These are phyloP conservation scores for Fabrea salina DNA, from an alignment of 169 alveolate species.

Conservation along the genomic window DNA sequence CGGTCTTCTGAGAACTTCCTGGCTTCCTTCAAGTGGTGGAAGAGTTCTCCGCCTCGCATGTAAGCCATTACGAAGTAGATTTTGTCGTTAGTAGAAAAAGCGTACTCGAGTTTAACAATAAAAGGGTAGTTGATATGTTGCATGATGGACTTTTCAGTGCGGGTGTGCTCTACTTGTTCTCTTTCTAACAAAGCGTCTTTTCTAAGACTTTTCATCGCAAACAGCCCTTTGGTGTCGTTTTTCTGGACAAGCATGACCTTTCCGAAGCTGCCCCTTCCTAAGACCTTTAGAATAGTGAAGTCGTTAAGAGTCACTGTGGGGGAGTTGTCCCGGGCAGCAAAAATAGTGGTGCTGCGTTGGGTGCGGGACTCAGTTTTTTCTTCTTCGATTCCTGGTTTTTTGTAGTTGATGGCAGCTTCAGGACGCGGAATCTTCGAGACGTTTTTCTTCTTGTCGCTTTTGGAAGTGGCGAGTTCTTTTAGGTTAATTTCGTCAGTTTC, in stretches of 20 bases:
- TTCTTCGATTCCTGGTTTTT: background rate
- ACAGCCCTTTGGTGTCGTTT: constrained; percentile 36
- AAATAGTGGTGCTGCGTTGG: background rate
- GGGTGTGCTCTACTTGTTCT: constrained; percentile 45
- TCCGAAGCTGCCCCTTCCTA: constrained; percentile 82
- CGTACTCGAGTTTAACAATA: constrained; percentile 66
- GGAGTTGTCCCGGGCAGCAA: background rate
- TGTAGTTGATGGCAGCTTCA: constrained; percentile 19
- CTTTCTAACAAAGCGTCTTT: constrained; percentile 39
- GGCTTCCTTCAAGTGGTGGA: constrained; percentile 71
- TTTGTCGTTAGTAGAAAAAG: constrained; percentile 67
- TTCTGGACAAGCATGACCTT: constrained; percentile 63
- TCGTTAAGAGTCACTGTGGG: constrained; percentile 40
- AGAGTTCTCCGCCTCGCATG: constrained; percentile 85
- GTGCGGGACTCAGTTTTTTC: constrained; percentile 15
- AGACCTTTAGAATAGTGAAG: constrained; percentile 44
- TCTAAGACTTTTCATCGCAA: constrained; percentile 67
- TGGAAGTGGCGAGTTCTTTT: constrained; percentile 57
- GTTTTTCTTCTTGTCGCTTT: constrained; percentile 67
- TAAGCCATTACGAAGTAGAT: constrained; percentile 73
- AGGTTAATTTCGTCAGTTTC: constrained; percentile 35
- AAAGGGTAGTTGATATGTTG: constrained; percentile 68
- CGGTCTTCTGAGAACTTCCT: constrained; percentile 69
- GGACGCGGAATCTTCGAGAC: constrained; percentile 52
- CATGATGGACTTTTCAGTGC: constrained; percentile 66